Base-by-base conservation (phyloP, 345 rosid genomes). In the Salix arbutifolia region DNA sequence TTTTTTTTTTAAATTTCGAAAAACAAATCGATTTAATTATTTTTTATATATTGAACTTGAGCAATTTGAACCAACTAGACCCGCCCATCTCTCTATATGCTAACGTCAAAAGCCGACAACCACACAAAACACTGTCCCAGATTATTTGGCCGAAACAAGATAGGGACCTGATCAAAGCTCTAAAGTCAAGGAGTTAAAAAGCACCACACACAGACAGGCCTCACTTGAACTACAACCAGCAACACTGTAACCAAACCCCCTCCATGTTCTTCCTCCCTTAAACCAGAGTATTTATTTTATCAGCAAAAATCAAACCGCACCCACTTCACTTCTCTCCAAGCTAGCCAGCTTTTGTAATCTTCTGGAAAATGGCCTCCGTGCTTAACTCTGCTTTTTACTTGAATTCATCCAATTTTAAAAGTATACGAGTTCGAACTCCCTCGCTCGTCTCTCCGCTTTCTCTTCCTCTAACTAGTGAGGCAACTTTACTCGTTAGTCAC, bases 391-490 rank as follows among this genome's bases (percentile, higher is more conserved):
- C 86, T 60, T 74, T 87, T 30, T 82, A 92, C 38, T 66, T 88
- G 18, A 80, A 77, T 17, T 17, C 82, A 53, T 87, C 92, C 11
- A 61, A 74, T 62, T 50, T 75, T 82, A 77, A 31, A 76, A 25
- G 77, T 74, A 77, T 30, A 75, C 76, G 87, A 71, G 72, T 82
- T 70, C 88, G 81, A 64, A 71, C 82, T 77, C 92, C 52, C 3
- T 79, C 78, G 17, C 70, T 52, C 11, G 61, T 61, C 37, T 46
- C 84, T 58, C 88, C 85, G 0, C 76, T 67, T 60, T 84, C 91
- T 56, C 84, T 88, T 67, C 83, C 90, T 11, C 74, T 88, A 79
- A n/a, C 86, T 33, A 69, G 95, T 89, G 85, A 89, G 87, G 85
- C 78, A 61, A 82, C 86, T 81, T 78, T 74, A 25, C 46, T 75